A percentile compares a stretch with the other conserved stretches of the same genome.
Evolutionary conservation across 129 eudicot species (phyloP).

Genomic region (Helichrysum umbraculigerum): DNA sequence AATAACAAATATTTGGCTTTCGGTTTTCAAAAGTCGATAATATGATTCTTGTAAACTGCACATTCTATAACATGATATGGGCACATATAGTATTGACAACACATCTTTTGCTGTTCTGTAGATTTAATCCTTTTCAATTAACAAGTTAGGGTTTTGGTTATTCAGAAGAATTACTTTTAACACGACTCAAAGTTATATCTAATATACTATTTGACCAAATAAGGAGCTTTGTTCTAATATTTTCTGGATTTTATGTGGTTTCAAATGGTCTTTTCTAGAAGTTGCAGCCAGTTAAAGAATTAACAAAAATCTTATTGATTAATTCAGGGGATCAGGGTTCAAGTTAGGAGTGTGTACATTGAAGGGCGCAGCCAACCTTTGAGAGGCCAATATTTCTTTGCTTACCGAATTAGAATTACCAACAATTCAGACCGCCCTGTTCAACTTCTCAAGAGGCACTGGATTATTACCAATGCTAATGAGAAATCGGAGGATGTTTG

Average conservation of each 20-base stretch:
- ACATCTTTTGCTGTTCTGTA: neutral
- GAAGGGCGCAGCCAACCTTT: constrained; percentile 89
- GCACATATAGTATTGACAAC: neutral
- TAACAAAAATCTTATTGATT: neutral
- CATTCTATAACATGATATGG: constrained; percentile 15
- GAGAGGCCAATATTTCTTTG: constrained; percentile 80
- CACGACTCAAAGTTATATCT: neutral
- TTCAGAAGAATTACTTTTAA: neutral
- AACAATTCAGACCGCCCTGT: constrained; percentile 87
- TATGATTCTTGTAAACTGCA: constrained; percentile 5
- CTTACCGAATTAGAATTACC: constrained; percentile 90
- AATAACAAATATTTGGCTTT: neutral
- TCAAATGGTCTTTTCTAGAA: neutral
- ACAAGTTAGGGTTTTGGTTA: neutral
- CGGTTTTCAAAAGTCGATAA: neutral
- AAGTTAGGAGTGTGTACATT: constrained; percentile 91
- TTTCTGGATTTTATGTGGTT: neutral
- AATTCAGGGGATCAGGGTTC: constrained; percentile 85
- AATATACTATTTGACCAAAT: neutral
- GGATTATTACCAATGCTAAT: constrained; percentile 95
- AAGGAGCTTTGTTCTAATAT: neutral
- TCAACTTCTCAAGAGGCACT: constrained; percentile 90
- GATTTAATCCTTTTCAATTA: neutral
- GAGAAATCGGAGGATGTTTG: constrained; percentile 87
- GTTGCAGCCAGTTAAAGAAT: neutral